A percentile compares a stretch with the other conserved stretches of the same genome.
phyloP scores from a whole-genome alignment of 2,329 filamentous ascomycete genomes.

The Lachnellula subtilissima region DNA sequence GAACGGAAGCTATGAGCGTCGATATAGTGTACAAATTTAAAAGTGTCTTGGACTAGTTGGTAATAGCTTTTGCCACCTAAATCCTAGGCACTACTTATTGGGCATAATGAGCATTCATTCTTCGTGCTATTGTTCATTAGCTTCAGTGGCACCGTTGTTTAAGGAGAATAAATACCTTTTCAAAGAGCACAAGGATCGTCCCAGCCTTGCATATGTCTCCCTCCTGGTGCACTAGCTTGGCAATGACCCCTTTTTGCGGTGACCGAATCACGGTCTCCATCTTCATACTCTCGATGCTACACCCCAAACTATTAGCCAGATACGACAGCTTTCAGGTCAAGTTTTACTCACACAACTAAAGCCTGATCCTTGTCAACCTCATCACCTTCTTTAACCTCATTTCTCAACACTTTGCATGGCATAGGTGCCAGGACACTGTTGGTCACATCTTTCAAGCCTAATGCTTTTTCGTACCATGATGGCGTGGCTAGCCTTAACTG shows the following conservation, averaged over 20 bases:
- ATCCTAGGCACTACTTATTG: not conserved
- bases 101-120: not conserved
- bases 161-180: constrained; percentile 36
- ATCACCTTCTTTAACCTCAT: constrained; percentile 80
- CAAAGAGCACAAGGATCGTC: constrained; percentile 69
- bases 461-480: constrained; percentile 79
- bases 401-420: constrained; percentile 93
- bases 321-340: not conserved
- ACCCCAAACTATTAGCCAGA: constrained; percentile 22
- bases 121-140: not conserved
- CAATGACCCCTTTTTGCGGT: constrained; percentile 66
- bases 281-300: constrained; percentile 79
- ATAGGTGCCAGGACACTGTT: constrained; percentile 89
- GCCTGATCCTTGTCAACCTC: constrained; percentile 79
- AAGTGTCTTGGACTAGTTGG: too few species aligned
- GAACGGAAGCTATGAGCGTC: too few species aligned
- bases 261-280: constrained; percentile 83
- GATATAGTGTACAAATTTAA: too few species aligned
- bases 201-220: constrained; percentile 77
- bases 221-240: constrained; percentile 68
- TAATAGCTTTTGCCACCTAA: too few species aligned
- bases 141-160: not conserved
- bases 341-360: constrained; percentile 66
- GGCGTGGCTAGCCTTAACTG: constrained; percentile 57
- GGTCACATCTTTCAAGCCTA: constrained; percentile 73